These are phyloP conservation scores for Asterella californica DNA, from an alignment of 225 moss, liverwort and hornwort genomes.

Conservation along the genomic window DNA sequence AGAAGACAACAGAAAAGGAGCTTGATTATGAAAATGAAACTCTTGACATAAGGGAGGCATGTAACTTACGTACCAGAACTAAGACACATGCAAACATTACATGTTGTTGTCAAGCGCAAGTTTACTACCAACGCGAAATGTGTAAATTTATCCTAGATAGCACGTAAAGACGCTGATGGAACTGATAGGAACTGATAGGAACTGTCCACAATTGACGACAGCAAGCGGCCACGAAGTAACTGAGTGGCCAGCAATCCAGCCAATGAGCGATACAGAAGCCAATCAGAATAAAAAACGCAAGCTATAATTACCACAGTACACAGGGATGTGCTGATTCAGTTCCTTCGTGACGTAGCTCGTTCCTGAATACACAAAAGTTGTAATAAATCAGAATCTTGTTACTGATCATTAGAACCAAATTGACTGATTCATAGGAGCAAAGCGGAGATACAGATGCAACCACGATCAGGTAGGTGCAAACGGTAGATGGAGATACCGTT, in stretches of 20 bases:
- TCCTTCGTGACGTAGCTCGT: conserved; percentile 83
- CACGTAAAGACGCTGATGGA: too few relatives aligned
- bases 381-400: background rate
- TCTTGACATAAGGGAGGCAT: too few relatives aligned
- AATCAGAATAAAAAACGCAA: background rate
- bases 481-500: conserved; percentile 44
- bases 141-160: too few relatives aligned
- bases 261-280: too few relatives aligned
- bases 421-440: background rate
- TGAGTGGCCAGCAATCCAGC: background rate
- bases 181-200: background rate
- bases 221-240: background rate
- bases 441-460: background rate
- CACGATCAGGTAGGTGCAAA: background rate
- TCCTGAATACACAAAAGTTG: conserved; percentile 38
- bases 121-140: too few relatives aligned
- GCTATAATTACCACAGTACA: conserved; percentile 76
- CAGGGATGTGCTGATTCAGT: conserved; percentile 86
- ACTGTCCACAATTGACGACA: background rate
- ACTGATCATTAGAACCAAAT: background rate
- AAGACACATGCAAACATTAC: too few relatives aligned
- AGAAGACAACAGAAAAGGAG: background rate
- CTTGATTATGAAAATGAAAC: too few relatives aligned
- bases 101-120: too few relatives aligned
- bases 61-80: too few relatives aligned